Conservation (phyloP, 441 rosid species). For the Adansonia rubrostipa region DNA sequence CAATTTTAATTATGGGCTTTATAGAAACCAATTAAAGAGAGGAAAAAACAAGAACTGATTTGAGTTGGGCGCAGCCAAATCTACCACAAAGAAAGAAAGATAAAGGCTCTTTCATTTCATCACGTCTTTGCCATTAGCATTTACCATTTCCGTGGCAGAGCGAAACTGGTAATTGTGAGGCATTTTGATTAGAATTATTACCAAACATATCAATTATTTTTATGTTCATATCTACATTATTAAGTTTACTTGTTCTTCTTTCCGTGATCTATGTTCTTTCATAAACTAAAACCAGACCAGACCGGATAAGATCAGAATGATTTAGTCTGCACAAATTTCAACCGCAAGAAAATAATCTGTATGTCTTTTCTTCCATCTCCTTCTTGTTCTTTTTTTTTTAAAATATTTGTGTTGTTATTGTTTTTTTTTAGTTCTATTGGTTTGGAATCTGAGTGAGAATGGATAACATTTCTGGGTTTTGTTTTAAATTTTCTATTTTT, state of each 20-base stretch:
- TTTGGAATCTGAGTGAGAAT: background rate
- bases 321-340: constrained; percentile 15
- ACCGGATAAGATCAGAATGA: background rate
- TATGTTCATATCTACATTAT: constrained; percentile 3
- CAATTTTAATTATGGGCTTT: background rate
- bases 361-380: background rate
- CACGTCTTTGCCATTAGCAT: background rate
- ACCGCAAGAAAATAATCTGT: background rate
- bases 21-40: background rate
- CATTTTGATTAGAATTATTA: background rate
- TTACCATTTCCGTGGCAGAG: constrained; percentile 18
- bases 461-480: constrained; percentile 9
- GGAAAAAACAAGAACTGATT: background rate
- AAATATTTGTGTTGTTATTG: background rate
- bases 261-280: background rate
- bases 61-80: constrained; percentile 22
- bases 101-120: constrained; percentile 1
- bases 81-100: background rate
- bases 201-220: background rate
- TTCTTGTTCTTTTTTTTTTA: background rate
- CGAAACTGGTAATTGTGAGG: constrained; percentile 13
- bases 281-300: background rate
- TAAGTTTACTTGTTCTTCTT: background rate
- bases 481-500: background rate
- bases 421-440: background rate